Evolutionary conservation across 2,329 filamentous ascomycete genomes (phyloP).

Genomic region (Stemphylium lycopersici): DNA sequence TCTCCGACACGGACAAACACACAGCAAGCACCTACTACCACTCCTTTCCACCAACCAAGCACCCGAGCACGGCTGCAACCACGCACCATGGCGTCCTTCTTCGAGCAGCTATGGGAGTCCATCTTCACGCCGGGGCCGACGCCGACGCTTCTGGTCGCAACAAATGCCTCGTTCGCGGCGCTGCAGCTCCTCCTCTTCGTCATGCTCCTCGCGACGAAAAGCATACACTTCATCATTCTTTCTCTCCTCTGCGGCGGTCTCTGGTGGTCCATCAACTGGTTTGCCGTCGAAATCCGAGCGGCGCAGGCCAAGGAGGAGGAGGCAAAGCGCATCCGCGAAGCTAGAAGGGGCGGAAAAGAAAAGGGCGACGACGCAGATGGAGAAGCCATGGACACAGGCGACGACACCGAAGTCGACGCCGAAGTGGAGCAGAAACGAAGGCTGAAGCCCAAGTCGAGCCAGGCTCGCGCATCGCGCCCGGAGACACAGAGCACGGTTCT

Average conservation of each 20-base stretch:
- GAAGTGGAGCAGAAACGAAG: slow-evolving; percentile 42
- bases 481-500: slow-evolving; percentile 46
- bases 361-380: slow-evolving; percentile 31
- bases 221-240: slow-evolving; percentile 85
- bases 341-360: slow-evolving; percentile 52
- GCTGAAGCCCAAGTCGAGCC: slow-evolving; percentile 21
- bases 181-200: slow-evolving; percentile 79
- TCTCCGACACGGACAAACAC: slow-evolving; percentile 8
- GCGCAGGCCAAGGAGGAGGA: slow-evolving; percentile 57
- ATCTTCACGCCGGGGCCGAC: slow-evolving; percentile 94
- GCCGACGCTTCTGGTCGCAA: slow-evolving; percentile 83
- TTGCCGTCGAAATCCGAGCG: slow-evolving; percentile 69
- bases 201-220: slow-evolving; percentile 81
- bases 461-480: slow-evolving; percentile 23
- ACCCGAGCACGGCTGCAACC: neutral
- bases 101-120: slow-evolving; percentile 84
- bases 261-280: slow-evolving; percentile 98
- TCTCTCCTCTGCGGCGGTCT: slow-evolving; percentile 79
- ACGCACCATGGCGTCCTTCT: slow-evolving; percentile 55
- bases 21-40: neutral
- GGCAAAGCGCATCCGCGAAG: slow-evolving; percentile 53
- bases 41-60: neutral
- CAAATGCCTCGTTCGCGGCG: slow-evolving; percentile 85
- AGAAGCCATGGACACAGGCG: slow-evolving; percentile 52
- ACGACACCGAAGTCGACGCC: slow-evolving; percentile 55